Evolutionary conservation across 306 rosid species (phyloP).

Genomic region (Vigna trinervia): DNA sequence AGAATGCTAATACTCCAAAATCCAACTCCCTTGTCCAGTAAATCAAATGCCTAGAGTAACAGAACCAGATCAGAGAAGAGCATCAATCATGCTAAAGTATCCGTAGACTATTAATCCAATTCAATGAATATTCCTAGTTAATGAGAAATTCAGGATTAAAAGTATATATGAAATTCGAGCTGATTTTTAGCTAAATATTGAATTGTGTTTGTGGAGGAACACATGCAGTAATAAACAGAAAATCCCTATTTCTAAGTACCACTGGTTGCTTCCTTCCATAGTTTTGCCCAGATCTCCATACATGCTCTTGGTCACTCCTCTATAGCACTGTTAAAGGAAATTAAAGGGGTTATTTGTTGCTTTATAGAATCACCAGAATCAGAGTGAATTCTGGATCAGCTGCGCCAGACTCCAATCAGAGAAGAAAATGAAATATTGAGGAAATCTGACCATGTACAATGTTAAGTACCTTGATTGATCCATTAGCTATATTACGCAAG

Average conservation of each 20-base stretch:
- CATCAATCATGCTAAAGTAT: conserved; percentile 16
- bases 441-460: background rate
- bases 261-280: conserved; percentile 86
- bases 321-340: conserved; percentile 69
- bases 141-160: conserved; percentile 17
- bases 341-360: background rate
- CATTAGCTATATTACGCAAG: background rate
- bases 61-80: background rate
- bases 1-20: background rate
- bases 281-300: conserved; percentile 86
- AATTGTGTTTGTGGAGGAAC: background rate
- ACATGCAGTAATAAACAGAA: conserved; percentile 21
- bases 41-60: conserved; percentile 12
- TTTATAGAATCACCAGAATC: background rate
- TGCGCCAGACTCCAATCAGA: conserved; percentile 26
- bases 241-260: conserved; percentile 60
- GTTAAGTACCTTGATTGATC: background rate
- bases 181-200: background rate
- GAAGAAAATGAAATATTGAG: conserved; percentile 22
- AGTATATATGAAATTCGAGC: background rate
- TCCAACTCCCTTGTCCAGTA: conserved; percentile 22
- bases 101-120: background rate
- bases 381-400: conserved; percentile 27
- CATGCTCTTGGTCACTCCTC: conserved; percentile 78
- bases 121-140: background rate